Percentiles rank a stretch among this genome's conserved stretches.
These are phyloP conservation scores for Neospora caninum DNA, from an alignment of 169 alveolate species.

Conservation along the genomic window DNA sequence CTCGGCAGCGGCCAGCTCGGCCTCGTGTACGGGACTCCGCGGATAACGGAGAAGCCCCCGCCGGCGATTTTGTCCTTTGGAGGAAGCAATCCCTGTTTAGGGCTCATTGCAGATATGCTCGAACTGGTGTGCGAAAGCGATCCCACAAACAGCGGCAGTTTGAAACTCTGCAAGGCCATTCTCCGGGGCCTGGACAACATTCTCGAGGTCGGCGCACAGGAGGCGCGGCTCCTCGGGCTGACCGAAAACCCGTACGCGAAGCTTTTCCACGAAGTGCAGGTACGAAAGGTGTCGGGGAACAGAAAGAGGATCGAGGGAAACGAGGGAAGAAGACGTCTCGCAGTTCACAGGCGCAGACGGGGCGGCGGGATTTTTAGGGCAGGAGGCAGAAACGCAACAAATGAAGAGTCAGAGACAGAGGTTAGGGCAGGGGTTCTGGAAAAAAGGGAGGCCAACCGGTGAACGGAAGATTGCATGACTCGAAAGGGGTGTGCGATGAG, in stretches of 20 bases:
- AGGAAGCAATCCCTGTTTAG: constrained; percentile 74
- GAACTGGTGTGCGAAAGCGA: constrained; percentile 85
- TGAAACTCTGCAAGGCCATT: constrained; percentile 84
- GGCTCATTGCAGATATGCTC: constrained; percentile 83
- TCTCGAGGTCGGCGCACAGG: constrained; percentile 82
- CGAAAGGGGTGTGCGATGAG: too few species aligned
- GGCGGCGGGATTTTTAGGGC: too few species aligned
- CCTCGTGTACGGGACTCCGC: background rate
- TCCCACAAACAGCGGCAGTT: constrained; percentile 84
- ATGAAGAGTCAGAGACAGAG: too few species aligned
- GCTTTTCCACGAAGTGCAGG: constrained; percentile 82
- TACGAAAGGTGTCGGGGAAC: constrained; percentile 28
- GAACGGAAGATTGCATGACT: too few species aligned
- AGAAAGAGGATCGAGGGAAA: too few species aligned
- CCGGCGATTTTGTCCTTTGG: constrained; percentile 63
- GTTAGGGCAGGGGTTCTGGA: too few species aligned
- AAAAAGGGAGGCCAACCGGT: too few species aligned
- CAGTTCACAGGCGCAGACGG: too few species aligned
- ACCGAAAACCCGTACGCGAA: constrained; percentile 87
- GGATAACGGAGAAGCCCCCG: constrained; percentile 35
- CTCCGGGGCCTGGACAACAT: constrained; percentile 85
- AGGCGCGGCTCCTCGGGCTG: constrained; percentile 77
- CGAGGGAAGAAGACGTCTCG: background rate
- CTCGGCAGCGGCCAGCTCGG: background rate
- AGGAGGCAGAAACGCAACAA: too few species aligned